Evolutionary conservation across 768 basidiomycete genomes (phyloP), one percentile per base, ranked within the genome.

Genomic region (Calocybe indica): DNA sequence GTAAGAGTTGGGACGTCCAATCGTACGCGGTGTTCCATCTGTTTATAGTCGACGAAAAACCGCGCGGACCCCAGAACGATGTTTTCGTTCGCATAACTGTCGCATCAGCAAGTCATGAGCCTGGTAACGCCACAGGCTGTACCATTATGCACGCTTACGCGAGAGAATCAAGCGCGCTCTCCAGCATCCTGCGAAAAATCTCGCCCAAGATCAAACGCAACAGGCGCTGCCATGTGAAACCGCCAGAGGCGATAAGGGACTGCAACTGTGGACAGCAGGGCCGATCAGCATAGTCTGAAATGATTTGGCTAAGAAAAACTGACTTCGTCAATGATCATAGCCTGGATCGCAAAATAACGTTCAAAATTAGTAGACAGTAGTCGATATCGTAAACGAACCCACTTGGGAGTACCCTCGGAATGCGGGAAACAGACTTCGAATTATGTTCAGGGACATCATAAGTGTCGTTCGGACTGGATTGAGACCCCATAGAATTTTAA

Each of bases 391-490:
- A 50, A 48, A 36, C 46, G 52, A 62, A 62, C 67, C 47, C 49
- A 76, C 77, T 67, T 91, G 89, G 7, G 89, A 89, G 70, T 88
- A 91, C 52, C 86, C 84, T 66, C 86, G 79, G 64, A 86, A 85
- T 7, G 88, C 89, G 33, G 88, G 88, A 59, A 90, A 81, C 49
- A 85, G 67, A 52, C 87, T 89, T 55, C 86, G 78, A 49, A 83
- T 56, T 44, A 90, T 65, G 62, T 88, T 85, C 54, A 89, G 67
- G 50, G 74, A 47, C 62, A 90, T 67, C 80, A 91, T 83, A 46
- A 86, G 68, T n/a, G 76, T 69, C 14, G 85, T 82, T 49, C 87
- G 76, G 41, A 81, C 55, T 32, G 87, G 88, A 55, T 90, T 85
- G 32, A 84, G 65, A 43, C 62, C 59, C 60, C 72, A 72, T 31